These are phyloP conservation scores for Stagonosporopsis vannaccii DNA, from an alignment of 2,329 filamentous ascomycete genomes.

Conservation along the genomic window DNA sequence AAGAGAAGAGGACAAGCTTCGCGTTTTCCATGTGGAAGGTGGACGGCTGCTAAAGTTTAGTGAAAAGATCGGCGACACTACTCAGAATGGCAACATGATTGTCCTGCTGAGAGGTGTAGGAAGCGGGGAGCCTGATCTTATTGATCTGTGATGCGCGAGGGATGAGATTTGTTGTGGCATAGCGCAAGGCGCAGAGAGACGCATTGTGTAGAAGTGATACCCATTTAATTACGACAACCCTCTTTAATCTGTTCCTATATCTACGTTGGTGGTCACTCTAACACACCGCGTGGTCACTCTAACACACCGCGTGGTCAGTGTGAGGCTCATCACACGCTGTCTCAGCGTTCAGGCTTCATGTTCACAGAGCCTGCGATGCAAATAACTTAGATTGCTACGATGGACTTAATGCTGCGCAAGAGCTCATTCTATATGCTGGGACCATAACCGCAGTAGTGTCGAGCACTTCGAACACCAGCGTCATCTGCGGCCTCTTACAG, in stretches of 20 bases:
- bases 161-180: neutral
- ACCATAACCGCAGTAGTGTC: conserved; percentile 8
- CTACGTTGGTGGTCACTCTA: neutral
- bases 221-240: neutral
- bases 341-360: too few species aligned
- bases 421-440: neutral
- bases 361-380: neutral
- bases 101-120: conserved; percentile 88
- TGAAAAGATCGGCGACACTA: conserved; percentile 78
- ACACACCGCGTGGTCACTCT: neutral
- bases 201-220: conserved; percentile 23
- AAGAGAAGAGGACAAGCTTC: conserved; percentile 78
- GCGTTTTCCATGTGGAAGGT: conserved; percentile 92
- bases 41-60: conserved; percentile 85
- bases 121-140: conserved; percentile 74
- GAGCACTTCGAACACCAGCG: conserved; percentile 31
- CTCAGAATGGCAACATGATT: conserved; percentile 87
- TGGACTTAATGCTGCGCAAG: neutral
- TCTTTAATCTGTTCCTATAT: neutral
- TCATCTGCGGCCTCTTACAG: neutral
- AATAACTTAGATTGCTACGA: too few species aligned
- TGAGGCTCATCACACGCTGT: too few species aligned
- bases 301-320: too few species aligned
- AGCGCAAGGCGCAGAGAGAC: neutral
- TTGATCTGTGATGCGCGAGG: conserved; percentile 55